Conservation (phyloP, 1,139 yeast species). For the Geotrichum histeridarum region DNA sequence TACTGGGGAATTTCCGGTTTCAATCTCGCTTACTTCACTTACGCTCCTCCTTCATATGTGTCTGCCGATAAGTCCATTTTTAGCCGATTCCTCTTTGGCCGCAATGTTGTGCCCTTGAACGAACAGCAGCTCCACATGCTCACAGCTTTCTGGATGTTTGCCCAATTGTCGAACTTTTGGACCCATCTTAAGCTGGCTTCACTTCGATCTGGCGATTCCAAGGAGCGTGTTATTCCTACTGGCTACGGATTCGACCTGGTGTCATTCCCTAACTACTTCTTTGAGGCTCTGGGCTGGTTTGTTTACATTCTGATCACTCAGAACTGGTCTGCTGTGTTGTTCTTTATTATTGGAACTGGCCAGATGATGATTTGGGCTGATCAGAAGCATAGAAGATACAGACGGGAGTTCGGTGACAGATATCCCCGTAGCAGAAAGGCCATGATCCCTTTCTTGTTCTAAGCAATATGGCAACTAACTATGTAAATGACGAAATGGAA, state of each 20-base stretch:
- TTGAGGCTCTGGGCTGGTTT: constrained; percentile 75
- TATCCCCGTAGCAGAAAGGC: constrained; percentile 69
- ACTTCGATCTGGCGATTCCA: constrained; percentile 48
- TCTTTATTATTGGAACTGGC: constrained; percentile 61
- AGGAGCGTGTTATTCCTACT: constrained; percentile 47
- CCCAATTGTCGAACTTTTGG: constrained; percentile 67
- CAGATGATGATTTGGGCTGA: constrained; percentile 83
- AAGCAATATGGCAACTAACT: constrained; percentile 11
- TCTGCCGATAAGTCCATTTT: constrained; percentile 22
- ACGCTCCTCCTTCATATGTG: constrained; percentile 50
- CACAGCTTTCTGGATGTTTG: constrained; percentile 49
- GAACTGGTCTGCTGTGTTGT: constrained; percentile 70
- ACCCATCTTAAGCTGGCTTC: constrained; percentile 60
- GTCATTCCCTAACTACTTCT: constrained; percentile 80
- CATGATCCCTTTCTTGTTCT: constrained; percentile 53
- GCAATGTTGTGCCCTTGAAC: constrained; percentile 26
- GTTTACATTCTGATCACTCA: constrained; percentile 64
- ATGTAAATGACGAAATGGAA: no score
- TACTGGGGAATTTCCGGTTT: constrained; percentile 89
- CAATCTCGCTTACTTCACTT: constrained; percentile 61
- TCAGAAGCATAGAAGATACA: constrained; percentile 63
- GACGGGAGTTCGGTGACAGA: constrained; percentile 64
- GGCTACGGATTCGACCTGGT: constrained; percentile 47
- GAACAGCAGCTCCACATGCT: constrained; percentile 25
- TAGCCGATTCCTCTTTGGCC: constrained; percentile 30